Evolutionary conservation across 768 basidiomycete genomes (phyloP), one percentile per base, ranked within the genome.

Genomic region (Dioszegia hungarica): DNA sequence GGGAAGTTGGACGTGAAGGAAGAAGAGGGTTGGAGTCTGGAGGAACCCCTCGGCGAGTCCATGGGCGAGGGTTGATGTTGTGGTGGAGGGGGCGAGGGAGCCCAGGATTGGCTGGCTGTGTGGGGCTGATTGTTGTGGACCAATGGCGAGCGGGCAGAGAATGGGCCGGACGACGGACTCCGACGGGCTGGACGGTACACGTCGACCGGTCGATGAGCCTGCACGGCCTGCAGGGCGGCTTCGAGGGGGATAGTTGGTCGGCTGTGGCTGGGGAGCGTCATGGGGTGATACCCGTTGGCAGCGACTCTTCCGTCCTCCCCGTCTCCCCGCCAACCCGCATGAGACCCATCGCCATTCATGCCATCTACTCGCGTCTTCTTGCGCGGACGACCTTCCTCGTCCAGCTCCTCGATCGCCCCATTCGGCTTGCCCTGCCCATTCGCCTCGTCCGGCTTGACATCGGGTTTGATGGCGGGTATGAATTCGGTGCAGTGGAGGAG

Each of bases 401-500:
- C 49, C 25, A 37, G 14, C 2, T 51, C 49, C 10, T 38, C 49
- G 15, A 25, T 15, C n/a, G 31, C 11, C 3, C 31, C 31, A 36
- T 48, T 48, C 19, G 47, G 4, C 19, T 33, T 33, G 5, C 36
- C 5, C 10, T 22, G 27, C 27, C 45, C 34, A 20, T 22, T 15
- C 37, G 6, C 36, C 36, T 51, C 28, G 22, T 47, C 45, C 27
- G 45, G 27, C 20, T 31, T 28, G 17, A 9, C 8, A 46, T 51
- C 49, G 12, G 66, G 63, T 19, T 59, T 44, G 41, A 68, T 29
- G 6, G 63, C 62, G 22, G 60, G 58, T 15, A 68, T 54, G 49
- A 64, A 64, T 14, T 48, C 44, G 6, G 56, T 57, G 40, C 62
- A 63, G 53, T 60, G 57, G n/a, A 67, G 41, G 2, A 55, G 27